A percentile compares a stretch with the other conserved stretches of the same genome.
phyloP scores from a whole-genome alignment of 352 stramenopile genomes.

The Globisporangium rhizosaccharum region DNA sequence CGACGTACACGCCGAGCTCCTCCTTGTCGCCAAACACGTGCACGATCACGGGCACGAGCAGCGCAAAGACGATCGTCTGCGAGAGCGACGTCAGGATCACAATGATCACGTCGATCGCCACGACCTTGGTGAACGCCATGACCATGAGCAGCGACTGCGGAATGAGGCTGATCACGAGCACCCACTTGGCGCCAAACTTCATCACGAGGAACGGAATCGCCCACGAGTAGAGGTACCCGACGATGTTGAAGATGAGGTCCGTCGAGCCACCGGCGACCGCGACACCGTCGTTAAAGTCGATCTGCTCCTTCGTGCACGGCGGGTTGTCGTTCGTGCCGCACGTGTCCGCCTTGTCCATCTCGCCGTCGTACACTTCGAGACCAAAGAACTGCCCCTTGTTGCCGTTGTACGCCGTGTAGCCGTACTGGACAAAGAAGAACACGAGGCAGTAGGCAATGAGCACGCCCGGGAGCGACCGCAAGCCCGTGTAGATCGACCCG shows the following conservation, averaged over 20 bases:
- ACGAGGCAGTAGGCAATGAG: slow-evolving; percentile 19
- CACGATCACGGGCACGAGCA: slow-evolving; percentile 20
- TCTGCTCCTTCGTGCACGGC: too few relatives aligned
- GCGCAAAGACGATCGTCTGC: too few relatives aligned
- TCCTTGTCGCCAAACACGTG: slow-evolving; percentile 16
- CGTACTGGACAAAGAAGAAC: slow-evolving; percentile 22
- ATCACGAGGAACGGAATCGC: slow-evolving; percentile 6
- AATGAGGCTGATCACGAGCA: too few relatives aligned
- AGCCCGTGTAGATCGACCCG: slow-evolving; percentile 16
- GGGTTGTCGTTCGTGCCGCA: too few relatives aligned
- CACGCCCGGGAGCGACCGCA: slow-evolving; percentile 12
- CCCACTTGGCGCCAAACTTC: too few relatives aligned
- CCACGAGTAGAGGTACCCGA: slow-evolving; percentile 10
- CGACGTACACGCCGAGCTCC: too few relatives aligned
- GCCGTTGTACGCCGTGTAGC: slow-evolving; percentile 29
- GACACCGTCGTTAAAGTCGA: too few relatives aligned
- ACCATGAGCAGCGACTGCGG: too few relatives aligned
- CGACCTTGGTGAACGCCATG: too few relatives aligned
- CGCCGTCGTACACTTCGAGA: background rate
- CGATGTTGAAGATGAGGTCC: background rate
- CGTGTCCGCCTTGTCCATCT: too few relatives aligned
- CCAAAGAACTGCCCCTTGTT: slow-evolving; percentile 3
- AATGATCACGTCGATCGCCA: too few relatives aligned
- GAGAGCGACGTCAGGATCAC: too few relatives aligned
- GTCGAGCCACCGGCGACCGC: background rate